phyloP scores from a whole-genome alignment of 2,329 filamentous ascomycete genomes.

The Hymenotorrendiella dingleyae region DNA sequence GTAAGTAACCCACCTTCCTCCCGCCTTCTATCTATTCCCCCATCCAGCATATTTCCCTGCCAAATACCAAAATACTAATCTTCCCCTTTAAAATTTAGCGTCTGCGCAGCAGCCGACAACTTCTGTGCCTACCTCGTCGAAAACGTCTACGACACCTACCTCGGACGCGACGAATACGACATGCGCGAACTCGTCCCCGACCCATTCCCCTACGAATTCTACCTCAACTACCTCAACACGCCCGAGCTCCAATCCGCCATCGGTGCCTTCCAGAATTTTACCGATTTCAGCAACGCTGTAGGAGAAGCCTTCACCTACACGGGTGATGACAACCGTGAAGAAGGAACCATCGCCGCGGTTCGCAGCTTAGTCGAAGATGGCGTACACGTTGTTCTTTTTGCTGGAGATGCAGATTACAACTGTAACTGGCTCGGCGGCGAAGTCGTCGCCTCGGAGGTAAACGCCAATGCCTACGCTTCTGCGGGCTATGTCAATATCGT shows the following conservation, averaged over 20 bases:
- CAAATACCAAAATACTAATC: too few relatives aligned
- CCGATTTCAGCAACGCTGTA: constrained; percentile 39
- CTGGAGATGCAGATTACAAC: constrained; percentile 43
- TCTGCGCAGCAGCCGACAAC: constrained; percentile 48
- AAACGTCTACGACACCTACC: constrained; percentile 42
- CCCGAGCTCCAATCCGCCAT: constrained; percentile 49
- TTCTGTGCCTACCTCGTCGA: constrained; percentile 52
- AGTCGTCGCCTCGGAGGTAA: constrained; percentile 55
- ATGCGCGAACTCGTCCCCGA: constrained; percentile 49
- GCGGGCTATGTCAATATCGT: constrained; percentile 68
- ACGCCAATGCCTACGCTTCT: constrained; percentile 41
- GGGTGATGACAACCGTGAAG: constrained; percentile 43
- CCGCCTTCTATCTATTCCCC: too few relatives aligned
- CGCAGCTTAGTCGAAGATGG: constrained; percentile 55
- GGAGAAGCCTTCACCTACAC: constrained; percentile 39
- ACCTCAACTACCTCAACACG: constrained; percentile 51
- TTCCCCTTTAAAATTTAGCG: too few relatives aligned
- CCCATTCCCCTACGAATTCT: constrained; percentile 52
- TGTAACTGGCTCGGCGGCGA: constrained; percentile 69
- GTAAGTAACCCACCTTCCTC: too few relatives aligned
- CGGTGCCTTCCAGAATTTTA: constrained; percentile 55
- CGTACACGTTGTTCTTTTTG: constrained; percentile 64
- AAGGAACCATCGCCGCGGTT: constrained; percentile 43
- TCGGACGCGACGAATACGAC: constrained; percentile 53
- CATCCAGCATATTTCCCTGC: too few relatives aligned